Evolutionary conservation across 2,329 filamentous ascomycete genomes (phyloP).

Genomic region (Pseudocercospora pini-densiflorae): DNA sequence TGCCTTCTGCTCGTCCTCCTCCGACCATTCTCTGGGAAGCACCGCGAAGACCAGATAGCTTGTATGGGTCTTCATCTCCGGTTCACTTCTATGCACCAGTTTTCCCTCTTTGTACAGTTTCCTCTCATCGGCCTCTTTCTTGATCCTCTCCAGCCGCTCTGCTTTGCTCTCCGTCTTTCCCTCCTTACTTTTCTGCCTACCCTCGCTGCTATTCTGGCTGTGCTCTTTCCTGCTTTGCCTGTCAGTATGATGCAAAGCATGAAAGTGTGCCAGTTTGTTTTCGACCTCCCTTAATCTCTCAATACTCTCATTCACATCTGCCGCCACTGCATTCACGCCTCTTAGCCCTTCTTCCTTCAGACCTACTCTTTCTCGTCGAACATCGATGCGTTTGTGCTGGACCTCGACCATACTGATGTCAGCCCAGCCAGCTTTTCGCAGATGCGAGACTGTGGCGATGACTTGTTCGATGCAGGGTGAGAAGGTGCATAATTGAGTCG

Average conservation of each 20-base stretch:
- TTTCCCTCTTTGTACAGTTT: conserved; percentile 76
- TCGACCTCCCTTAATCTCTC: conserved; percentile 74
- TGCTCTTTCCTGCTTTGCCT: conserved; percentile 13
- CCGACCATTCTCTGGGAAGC: conserved; percentile 83
- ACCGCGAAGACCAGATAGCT: conserved; percentile 96
- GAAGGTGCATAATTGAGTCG: conserved; percentile 87
- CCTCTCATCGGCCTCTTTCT: conserved; percentile 43
- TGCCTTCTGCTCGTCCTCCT: conserved; percentile 71
- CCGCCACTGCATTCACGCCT: conserved; percentile 70
- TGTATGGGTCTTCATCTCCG: conserved; percentile 92
- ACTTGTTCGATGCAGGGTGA: conserved; percentile 98
- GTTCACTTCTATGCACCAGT: conserved; percentile 78
- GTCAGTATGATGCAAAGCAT: conserved; percentile 40
- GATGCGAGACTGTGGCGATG: conserved; percentile 77
- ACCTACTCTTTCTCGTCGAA: conserved; percentile 80
- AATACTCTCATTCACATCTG: conserved; percentile 79
- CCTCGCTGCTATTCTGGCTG: conserved; percentile 19
- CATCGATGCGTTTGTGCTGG: conserved; percentile 75
- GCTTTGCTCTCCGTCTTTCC: conserved; percentile 34
- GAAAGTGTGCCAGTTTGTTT: conserved; percentile 67
- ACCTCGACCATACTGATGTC: conserved; percentile 95
- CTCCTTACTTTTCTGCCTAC: conserved; percentile 11
- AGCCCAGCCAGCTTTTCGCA: conserved; percentile 84
- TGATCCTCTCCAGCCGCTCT: conserved; percentile 39
- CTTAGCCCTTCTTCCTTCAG: conserved; percentile 68